Base-by-base conservation (phyloP, 441 rosid species). In the Euphorbia celastroides region DNA sequence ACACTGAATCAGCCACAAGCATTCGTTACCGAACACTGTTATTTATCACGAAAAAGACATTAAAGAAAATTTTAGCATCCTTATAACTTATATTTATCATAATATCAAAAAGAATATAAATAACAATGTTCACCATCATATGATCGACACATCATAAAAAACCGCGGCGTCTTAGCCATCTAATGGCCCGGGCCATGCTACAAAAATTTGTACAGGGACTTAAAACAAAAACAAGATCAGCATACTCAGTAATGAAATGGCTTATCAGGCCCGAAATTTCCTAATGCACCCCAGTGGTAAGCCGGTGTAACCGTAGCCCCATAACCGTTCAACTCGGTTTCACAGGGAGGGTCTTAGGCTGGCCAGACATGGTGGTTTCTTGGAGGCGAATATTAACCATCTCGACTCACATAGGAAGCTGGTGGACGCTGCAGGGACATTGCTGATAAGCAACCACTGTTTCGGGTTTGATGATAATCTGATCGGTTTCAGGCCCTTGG, bases 301-400 rank as follows among this genome's bases (percentile, higher is more conserved):
- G 57, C 5, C 1, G 57, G 57, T 22, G 57, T 52, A 22, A 52
- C 57, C 8, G 28, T 20, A 52, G 27, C 27, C 7, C 14, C 57
- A 2, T 52, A 52, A 23, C 23, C 23, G 57, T 52, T 22, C 2
- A 30, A 7, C 11, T 28, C 66, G 7, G 16, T 22, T 41, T 69
- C 59, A 9, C 5, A 28, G 25, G 48, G 32, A 31, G 57, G 68
- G 12, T 72, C n/a, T n/a, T n/a, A 38, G 60, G 68, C 68, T 26
- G 60, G 31, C 46, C 44, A 48, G 62, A 4, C 62, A 27, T 50
- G 30, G 36, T 62, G 56, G n/a, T n/a, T n/a, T 42, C 20, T 2
- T 13, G 14, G 16, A 19, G 73, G 41, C 25, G 65, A 7, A 62
- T 32, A n/a, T 7, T 55, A 34, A 30, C 25, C 71, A 68, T 44